Evolutionary conservation across 106 monocot species (phyloP).

Genomic region (Vanilla planifolia): DNA sequence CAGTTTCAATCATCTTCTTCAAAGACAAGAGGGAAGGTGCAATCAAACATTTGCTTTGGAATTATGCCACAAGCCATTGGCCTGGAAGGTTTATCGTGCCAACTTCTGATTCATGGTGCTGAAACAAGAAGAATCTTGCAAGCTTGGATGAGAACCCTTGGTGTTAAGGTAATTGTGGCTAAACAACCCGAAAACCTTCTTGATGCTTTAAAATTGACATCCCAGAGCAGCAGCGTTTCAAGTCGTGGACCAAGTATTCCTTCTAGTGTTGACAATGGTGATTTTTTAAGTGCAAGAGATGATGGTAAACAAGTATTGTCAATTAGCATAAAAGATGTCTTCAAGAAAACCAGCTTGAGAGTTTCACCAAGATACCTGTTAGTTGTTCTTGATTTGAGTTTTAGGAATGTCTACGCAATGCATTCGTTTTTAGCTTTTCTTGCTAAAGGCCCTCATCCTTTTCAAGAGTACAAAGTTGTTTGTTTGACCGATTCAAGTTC

Average conservation of each 20-base stretch:
- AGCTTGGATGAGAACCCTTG: constrained; percentile 59
- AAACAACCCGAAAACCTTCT: constrained; percentile 24
- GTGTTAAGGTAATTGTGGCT: constrained; percentile 39
- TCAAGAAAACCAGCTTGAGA: constrained; percentile 13
- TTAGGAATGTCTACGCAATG: constrained; percentile 21
- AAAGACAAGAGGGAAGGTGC: neutral
- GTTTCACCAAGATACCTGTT: constrained; percentile 15
- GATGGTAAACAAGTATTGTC: constrained; percentile 15
- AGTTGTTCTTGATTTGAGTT: constrained; percentile 45
- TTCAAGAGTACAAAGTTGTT: constrained; percentile 36
- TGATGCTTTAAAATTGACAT: constrained; percentile 32
- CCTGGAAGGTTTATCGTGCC: constrained; percentile 15
- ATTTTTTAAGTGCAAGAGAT: constrained; percentile 5
- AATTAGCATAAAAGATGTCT: constrained; percentile 2
- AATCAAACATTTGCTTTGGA: constrained; percentile 1
- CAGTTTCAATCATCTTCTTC: neutral
- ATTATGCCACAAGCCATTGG: constrained; percentile 15
- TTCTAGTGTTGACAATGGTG: constrained; percentile 7
- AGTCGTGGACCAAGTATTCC: constrained; percentile 12
- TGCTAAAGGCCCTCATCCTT: neutral
- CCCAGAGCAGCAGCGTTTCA: neutral
- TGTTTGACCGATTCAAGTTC: constrained; percentile 44
- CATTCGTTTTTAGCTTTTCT: constrained; percentile 21
- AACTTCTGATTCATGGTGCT: constrained; percentile 32
- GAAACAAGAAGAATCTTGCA: constrained; percentile 53